Evolutionary conservation across 345 rosid genomes (phyloP).

Genomic region (Populus ilicifolia): DNA sequence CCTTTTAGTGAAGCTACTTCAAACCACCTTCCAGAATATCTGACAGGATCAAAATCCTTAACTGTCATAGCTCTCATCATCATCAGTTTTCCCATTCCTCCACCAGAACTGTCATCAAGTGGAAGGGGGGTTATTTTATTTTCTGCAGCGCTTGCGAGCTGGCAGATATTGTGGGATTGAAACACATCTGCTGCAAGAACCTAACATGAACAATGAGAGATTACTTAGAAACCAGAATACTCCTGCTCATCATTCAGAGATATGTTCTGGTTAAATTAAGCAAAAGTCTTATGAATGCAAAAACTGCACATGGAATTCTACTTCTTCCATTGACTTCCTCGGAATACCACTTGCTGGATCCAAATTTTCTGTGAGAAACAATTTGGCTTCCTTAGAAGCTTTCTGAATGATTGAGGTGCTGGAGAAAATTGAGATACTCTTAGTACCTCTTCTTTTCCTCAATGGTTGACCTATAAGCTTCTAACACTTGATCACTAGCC

Average conservation of each 20-base stretch:
- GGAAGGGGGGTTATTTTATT: slow-evolving; percentile 46
- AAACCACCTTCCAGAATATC: slow-evolving; percentile 95
- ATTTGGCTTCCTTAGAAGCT: not conserved
- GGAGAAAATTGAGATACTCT: no score
- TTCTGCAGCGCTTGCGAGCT: slow-evolving; percentile 54
- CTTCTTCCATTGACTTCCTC: no score
- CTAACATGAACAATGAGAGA: slow-evolving; percentile 31
- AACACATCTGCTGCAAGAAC: slow-evolving; percentile 54
- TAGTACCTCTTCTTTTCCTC: no score
- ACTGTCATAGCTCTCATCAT: slow-evolving; percentile 95
- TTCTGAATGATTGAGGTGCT: no score
- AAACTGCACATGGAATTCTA: not conserved
- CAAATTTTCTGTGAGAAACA: not conserved
- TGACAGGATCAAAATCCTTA: slow-evolving; percentile 72
- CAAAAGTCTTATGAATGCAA: not conserved
- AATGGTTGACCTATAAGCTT: not conserved
- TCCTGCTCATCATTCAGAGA: not conserved
- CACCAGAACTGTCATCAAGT: slow-evolving; percentile 52
- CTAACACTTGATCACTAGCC: not conserved
- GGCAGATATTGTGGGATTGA: slow-evolving; percentile 43
- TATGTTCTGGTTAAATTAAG: no score
- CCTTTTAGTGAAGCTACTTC: slow-evolving; percentile 96
- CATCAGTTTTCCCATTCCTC: slow-evolving; percentile 52
- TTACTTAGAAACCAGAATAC: slow-evolving; percentile 4
- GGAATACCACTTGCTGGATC: no score